Evolutionary conservation across 352 stramenopile species (phyloP).

Genomic region (Phytophthora ramorum): DNA sequence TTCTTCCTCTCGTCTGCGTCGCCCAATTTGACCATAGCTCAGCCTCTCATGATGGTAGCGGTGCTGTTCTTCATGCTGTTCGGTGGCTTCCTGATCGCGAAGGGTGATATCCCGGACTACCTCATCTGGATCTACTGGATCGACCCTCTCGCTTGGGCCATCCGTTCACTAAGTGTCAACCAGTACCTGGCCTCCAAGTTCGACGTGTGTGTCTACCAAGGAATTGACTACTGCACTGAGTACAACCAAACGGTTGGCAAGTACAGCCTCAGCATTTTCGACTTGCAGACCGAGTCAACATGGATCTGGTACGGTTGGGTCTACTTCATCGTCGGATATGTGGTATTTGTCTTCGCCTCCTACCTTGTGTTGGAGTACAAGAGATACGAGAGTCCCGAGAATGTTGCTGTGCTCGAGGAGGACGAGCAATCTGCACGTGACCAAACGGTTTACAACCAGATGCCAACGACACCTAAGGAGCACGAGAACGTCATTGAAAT

Average conservation of each 20-base stretch:
- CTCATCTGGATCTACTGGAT: constrained; percentile 84
- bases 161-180: constrained; percentile 61
- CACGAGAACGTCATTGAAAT: constrained; percentile 25
- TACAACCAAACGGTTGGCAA: constrained; percentile 43
- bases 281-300: constrained; percentile 42
- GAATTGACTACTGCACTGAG: constrained; percentile 54
- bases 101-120: constrained; percentile 61
- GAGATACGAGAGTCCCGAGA: constrained; percentile 30
- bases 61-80: constrained; percentile 79
- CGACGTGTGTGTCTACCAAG: constrained; percentile 54
- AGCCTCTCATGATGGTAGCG: constrained; percentile 63
- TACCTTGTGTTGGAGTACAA: constrained; percentile 27
- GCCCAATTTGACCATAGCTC: constrained; percentile 61
- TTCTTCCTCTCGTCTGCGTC: constrained; percentile 62
- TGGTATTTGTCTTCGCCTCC: constrained; percentile 37
- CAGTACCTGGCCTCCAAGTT: constrained; percentile 58
- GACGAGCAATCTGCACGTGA: constrained; percentile 14
- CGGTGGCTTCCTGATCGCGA: constrained; percentile 69
- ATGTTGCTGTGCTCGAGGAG: constrained; percentile 28
- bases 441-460: constrained; percentile 26
- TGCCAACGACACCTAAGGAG: constrained; percentile 29
- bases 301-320: constrained; percentile 69
- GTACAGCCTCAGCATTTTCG: constrained; percentile 56
- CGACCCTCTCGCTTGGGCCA: constrained; percentile 72
- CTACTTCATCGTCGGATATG: constrained; percentile 49